A percentile compares a stretch with the other conserved stretches of the same genome.
phyloP scores from a whole-genome alignment of 345 rosid species.

The Citrus reticulata region DNA sequence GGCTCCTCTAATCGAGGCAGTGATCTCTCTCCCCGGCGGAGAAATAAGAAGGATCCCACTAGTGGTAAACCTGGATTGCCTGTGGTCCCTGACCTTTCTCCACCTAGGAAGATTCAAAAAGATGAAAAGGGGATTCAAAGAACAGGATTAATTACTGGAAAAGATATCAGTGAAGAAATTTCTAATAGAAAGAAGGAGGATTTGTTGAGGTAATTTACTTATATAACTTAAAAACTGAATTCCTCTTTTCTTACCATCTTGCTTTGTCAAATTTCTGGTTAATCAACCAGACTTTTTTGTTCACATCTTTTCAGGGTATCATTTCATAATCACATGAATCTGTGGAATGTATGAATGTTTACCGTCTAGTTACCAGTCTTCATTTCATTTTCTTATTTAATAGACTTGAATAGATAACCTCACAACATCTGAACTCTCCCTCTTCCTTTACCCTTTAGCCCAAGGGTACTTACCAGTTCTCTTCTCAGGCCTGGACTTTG shows the following conservation, averaged over 20 bases:
- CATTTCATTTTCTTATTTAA: background rate
- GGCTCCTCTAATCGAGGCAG: slow-evolving; percentile 1
- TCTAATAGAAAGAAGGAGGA: slow-evolving; percentile 60
- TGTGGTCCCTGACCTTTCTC: slow-evolving; percentile 46
- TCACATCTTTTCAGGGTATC: background rate
- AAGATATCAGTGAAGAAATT: slow-evolving; percentile 55
- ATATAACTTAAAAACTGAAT: background rate
- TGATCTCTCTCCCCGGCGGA: slow-evolving; percentile 61
- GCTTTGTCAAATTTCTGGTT: slow-evolving; percentile 5
- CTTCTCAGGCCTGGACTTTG: background rate
- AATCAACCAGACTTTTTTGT: background rate
- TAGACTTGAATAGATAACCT: background rate
- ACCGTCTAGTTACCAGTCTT: background rate
- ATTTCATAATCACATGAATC: background rate
- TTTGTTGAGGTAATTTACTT: slow-evolving; percentile 42
- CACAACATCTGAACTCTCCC: background rate
- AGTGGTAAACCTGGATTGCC: slow-evolving; percentile 10
- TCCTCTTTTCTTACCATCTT: background rate
- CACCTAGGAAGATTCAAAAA: slow-evolving; percentile 50
- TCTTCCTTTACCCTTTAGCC: background rate
- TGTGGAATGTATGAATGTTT: background rate
- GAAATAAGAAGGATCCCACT: slow-evolving; percentile 15
- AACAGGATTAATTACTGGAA: slow-evolving; percentile 72
- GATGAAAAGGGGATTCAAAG: slow-evolving; percentile 42
- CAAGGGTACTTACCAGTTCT: background rate